These are phyloP conservation scores for Teratosphaeria pseudoeucalypti DNA, from an alignment of 2,329 filamentous ascomycete species.

Conservation along the genomic window DNA sequence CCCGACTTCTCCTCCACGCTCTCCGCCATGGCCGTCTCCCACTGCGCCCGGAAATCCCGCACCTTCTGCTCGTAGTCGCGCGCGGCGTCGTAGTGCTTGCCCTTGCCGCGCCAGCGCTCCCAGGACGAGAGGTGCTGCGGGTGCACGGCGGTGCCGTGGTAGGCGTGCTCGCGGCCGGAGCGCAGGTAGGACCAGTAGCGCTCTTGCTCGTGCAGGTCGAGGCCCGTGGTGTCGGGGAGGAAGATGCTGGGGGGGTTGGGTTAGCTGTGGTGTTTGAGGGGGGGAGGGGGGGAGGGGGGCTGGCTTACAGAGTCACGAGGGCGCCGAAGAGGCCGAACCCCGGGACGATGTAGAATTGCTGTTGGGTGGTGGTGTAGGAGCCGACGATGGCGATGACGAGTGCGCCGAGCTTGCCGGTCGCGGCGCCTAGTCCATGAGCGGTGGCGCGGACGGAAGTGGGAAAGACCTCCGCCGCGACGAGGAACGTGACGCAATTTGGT, in stretches of 20 bases:
- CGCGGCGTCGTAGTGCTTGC: conserved; percentile 58
- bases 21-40: conserved; percentile 45
- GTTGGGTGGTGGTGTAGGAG: conserved; percentile 1
- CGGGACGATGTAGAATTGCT: conserved; percentile 51
- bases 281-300: neutral
- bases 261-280: neutral
- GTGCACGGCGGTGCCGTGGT: conserved; percentile 86
- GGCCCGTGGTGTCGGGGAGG: neutral
- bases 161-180: conserved; percentile 60
- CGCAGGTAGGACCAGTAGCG: conserved; percentile 2
- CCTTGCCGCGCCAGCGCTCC: conserved; percentile 41
- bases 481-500: conserved; percentile 86
- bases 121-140: conserved; percentile 71
- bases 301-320: conserved; percentile 29
- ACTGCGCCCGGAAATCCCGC: conserved; percentile 59
- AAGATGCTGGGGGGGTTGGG: neutral
- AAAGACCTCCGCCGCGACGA: conserved; percentile 84
- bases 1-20: conserved; percentile 41
- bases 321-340: conserved; percentile 90
- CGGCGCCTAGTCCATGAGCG: conserved; percentile 82
- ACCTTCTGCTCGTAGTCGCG: conserved; percentile 71
- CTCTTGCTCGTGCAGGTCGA: neutral
- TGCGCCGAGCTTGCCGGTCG: conserved; percentile 73
- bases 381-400: conserved; percentile 41
- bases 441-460: conserved; percentile 82